Conservation (phyloP, 495 filamentous ascomycete species). For the Penicillium maclennaniae region DNA sequence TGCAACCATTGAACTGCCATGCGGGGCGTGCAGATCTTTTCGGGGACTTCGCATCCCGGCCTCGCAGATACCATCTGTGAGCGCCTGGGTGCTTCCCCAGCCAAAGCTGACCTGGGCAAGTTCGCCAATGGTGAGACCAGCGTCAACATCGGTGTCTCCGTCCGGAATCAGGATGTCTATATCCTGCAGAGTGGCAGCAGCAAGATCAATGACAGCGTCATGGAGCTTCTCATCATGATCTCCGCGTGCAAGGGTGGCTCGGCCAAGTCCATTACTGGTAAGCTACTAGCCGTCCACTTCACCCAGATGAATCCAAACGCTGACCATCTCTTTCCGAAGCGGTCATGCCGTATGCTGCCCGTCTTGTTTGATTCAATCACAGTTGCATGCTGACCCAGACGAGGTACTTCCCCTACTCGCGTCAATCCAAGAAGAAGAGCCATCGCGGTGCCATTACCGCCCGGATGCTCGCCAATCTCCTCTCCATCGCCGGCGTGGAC, state of each 20-base stretch:
- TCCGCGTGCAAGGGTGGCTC: conserved; percentile 97
- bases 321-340: conserved; percentile 59
- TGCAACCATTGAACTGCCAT: conserved; percentile 35
- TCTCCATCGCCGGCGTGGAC: conserved; percentile 88
- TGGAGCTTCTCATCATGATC: conserved; percentile 98
- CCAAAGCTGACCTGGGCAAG: conserved; percentile 63
- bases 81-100: conserved; percentile 60
- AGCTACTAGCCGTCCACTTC: conserved; percentile 19
- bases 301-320: conserved; percentile 1
- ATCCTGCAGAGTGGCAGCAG: conserved; percentile 95
- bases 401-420: conserved; percentile 95
- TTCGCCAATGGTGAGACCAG: conserved; percentile 93
- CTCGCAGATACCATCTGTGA: conserved; percentile 71
- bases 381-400: conserved; percentile 42
- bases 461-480: conserved; percentile 91
- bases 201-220: conserved; percentile 97
- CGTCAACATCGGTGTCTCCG: conserved; percentile 87
- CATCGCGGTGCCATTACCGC: conserved; percentile 96
- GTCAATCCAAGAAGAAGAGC: conserved; percentile 98
- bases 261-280: conserved; percentile 95
- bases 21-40: conserved; percentile 69
- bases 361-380: conserved; percentile 30
- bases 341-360: conserved; percentile 71
- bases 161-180: conserved; percentile 97
- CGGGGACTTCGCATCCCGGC: conserved; percentile 63